Percentiles rank a stretch among this genome's conserved stretches.
Evolutionary conservation across 192 early-diverging fungal species (phyloP).

Genomic region (Powellomyces hirtus): DNA sequence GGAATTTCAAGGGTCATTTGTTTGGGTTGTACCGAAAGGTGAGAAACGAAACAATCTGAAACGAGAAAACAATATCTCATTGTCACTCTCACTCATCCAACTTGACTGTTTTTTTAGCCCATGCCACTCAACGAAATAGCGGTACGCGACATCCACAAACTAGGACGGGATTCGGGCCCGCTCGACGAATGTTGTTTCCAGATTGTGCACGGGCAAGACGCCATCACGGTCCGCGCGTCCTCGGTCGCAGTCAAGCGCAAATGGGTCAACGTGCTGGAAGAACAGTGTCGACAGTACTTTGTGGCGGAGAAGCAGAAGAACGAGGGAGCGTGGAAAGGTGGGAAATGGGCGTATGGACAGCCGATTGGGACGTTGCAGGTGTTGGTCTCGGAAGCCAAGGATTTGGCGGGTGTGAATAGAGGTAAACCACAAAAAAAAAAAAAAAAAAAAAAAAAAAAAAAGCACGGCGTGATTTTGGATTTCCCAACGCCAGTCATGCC

Average conservation of each 20-base stretch:
- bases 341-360: constrained; percentile 1
- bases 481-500: too few relatives aligned
- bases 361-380: constrained; percentile 37
- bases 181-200: constrained; percentile 62
- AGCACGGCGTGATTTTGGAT: too few relatives aligned
- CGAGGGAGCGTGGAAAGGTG: constrained; percentile 14
- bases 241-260: constrained; percentile 53
- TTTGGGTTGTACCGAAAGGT: constrained; percentile 37
- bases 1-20: constrained; percentile 11
- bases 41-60: constrained; percentile 40
- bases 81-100: constrained; percentile 40
- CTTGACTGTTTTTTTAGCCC: constrained; percentile 28
- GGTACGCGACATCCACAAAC: constrained; percentile 32
- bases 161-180: constrained; percentile 27
- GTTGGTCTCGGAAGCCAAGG: constrained; percentile 20
- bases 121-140: constrained; percentile 38
- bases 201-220: constrained; percentile 50
- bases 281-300: constrained; percentile 18
- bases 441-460: too few relatives aligned
- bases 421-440: too few relatives aligned
- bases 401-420: constrained; percentile 7
- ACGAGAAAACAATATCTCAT: constrained; percentile 42
- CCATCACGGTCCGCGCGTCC: constrained; percentile 54
- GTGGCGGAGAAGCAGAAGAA: constrained; percentile 21
- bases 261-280: constrained; percentile 53